These are phyloP conservation scores for Elaeis guineensis DNA, from an alignment of 176 grass and related monocot genomes.

Conservation along the genomic window DNA sequence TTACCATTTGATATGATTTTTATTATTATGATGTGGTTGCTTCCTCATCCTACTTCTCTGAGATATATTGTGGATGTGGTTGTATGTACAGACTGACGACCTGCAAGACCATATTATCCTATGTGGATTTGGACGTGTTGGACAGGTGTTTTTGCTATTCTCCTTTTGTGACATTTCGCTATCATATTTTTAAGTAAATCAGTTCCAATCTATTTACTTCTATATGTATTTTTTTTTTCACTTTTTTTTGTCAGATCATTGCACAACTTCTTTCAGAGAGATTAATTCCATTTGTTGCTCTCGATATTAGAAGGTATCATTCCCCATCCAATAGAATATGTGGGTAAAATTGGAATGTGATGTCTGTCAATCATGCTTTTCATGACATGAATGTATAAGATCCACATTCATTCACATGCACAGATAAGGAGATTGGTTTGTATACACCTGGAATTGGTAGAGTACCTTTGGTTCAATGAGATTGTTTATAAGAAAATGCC, in stretches of 20 bases:
- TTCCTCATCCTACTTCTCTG: slow-evolving; percentile 20
- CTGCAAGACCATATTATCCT: slow-evolving; percentile 99
- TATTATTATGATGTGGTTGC: not conserved
- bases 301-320: slow-evolving; percentile 84
- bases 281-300: slow-evolving; percentile 94
- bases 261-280: slow-evolving; percentile 95
- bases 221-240: not conserved
- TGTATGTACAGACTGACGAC: slow-evolving; percentile 76
- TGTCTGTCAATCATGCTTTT: no score
- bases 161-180: slow-evolving; percentile 12
- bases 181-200: no score
- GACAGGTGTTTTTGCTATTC: slow-evolving; percentile 55
- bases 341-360: no score
- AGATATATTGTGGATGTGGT: slow-evolving; percentile 11
- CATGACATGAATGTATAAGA: no score
- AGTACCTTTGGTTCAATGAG: no score
- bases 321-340: slow-evolving; percentile 5
- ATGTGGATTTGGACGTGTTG: slow-evolving; percentile 96
- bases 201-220: not conserved
- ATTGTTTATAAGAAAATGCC: no score
- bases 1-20: no score
- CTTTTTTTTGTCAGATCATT: slow-evolving; percentile 45
- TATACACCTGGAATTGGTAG: no score
- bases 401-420: no score
- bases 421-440: no score